These are phyloP conservation scores for Adenanthera pavonina DNA, from an alignment of 306 rosid species.

Conservation along the genomic window DNA sequence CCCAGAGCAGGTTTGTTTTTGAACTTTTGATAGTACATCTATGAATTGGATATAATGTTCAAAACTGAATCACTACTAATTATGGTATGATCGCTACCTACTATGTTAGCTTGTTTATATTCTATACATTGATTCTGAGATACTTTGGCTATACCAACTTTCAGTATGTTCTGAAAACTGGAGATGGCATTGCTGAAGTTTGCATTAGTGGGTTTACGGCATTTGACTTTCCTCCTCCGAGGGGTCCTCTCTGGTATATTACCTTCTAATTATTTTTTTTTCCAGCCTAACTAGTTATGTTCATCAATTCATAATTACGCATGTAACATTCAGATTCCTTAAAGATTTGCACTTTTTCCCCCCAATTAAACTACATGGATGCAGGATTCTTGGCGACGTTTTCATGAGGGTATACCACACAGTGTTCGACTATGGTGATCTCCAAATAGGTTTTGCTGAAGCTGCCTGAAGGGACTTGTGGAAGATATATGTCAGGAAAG, in stretches of 20 bases:
- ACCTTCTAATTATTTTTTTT: background rate
- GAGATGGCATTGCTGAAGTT: slow-evolving; percentile 61
- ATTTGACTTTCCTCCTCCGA: slow-evolving; percentile 71
- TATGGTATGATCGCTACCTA: slow-evolving; percentile 12
- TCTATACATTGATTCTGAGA: slow-evolving; percentile 25
- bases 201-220: slow-evolving; percentile 90
- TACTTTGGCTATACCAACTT: slow-evolving; percentile 24
- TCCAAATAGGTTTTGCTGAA: slow-evolving; percentile 75
- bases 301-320: background rate
- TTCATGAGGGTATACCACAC: slow-evolving; percentile 91
- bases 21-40: slow-evolving; percentile 8
- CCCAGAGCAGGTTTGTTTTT: slow-evolving; percentile 72
- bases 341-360: background rate
- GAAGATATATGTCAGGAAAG: slow-evolving; percentile 20
- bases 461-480: slow-evolving; percentile 49
- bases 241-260: slow-evolving; percentile 82
- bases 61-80: background rate
- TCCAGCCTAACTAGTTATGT: too few species aligned
- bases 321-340: slow-evolving; percentile 1
- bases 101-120: slow-evolving; percentile 20
- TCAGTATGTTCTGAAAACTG: slow-evolving; percentile 84
- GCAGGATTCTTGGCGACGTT: slow-evolving; percentile 74
- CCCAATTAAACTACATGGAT: slow-evolving; percentile 1
- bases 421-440: slow-evolving; percentile 75
- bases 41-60: background rate